Conservation (phyloP, 139 green algal species). For the Chlamydomonas incerta region DNA sequence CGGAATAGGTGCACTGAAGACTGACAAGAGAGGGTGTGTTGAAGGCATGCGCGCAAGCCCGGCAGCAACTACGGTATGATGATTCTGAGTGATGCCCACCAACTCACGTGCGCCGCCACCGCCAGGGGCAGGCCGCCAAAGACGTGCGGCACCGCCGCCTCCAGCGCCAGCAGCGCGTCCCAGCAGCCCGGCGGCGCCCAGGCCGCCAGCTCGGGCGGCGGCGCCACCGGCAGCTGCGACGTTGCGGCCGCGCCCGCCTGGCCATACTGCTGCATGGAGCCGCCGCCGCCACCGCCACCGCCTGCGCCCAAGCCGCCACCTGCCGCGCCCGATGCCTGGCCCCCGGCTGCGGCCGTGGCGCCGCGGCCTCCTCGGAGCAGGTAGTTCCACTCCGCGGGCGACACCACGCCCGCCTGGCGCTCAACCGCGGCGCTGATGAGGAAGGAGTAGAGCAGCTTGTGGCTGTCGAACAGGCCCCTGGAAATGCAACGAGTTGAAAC, state of each 20-base stretch:
- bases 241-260: no score
- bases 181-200: conserved; percentile 23
- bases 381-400: conserved; percentile 73
- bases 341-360: background rate
- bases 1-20: no score
- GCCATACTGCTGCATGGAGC: no score
- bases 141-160: conserved; percentile 25
- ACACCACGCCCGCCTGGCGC: conserved; percentile 54
- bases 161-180: conserved; percentile 24
- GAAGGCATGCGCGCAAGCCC: no score
- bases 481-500: background rate
- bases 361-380: conserved; percentile 66
- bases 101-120: background rate
- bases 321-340: no score
- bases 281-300: no score
- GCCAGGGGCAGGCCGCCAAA: conserved; percentile 4
- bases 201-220: background rate
- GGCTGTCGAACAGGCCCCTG: conserved; percentile 84
- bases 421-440: conserved; percentile 67
- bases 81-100: no score
- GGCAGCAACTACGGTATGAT: no score
- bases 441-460: conserved; percentile 86
- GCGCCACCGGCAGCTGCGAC: background rate
- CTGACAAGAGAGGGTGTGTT: no score
- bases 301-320: background rate